Evolutionary conservation across 441 rosid species (phyloP), one percentile per base, ranked within the genome.

Genomic region (Aleurites moluccanus): DNA sequence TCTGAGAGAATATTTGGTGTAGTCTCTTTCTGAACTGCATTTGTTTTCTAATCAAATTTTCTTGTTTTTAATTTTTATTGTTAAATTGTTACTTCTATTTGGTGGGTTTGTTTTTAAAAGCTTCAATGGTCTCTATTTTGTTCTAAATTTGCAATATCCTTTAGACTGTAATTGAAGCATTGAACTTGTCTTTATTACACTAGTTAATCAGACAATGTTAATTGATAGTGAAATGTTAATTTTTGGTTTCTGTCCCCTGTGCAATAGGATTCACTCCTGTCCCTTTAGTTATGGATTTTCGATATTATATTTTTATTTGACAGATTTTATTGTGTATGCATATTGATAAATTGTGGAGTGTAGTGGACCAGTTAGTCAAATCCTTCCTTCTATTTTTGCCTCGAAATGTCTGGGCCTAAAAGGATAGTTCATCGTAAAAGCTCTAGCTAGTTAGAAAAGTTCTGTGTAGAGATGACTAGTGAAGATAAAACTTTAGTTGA

Each of bases 401-500:
- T 44, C 7, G 25, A 30, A 30, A 27, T 73, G 23, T 64, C 47
- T 3, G 16, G 38, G n/a, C n/a, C 14, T 56, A 38, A 67, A 10
- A 0, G 30, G 71, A 16, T 21, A 10, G 4, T 16, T n/a, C 27
- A 15, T 40, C 67, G 53, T 55, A 23, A 55, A 16, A 45, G 61
- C 64, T 35, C n/a, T 28, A 40, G 47, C 59, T 63, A 42, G 62
- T 38, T 52, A 5, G 20, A 13, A 67, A 76, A 42, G 38, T 16
- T 64, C n/a, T 62, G 65, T 56, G 30, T 42, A 73, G 73, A 70
- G 69, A 91, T 85, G 96, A 85, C 79, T n/a, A 71, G 67, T 23
- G 90, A 85, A 52, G 97, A 86, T 77, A 90, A 76, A 67, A 87
- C 79, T 77, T 85, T 89, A 14, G 81, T 94, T 50, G 98, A 91